Base-by-base conservation (phyloP, 129 eudicot species). In the Tagetes patula region DNA sequence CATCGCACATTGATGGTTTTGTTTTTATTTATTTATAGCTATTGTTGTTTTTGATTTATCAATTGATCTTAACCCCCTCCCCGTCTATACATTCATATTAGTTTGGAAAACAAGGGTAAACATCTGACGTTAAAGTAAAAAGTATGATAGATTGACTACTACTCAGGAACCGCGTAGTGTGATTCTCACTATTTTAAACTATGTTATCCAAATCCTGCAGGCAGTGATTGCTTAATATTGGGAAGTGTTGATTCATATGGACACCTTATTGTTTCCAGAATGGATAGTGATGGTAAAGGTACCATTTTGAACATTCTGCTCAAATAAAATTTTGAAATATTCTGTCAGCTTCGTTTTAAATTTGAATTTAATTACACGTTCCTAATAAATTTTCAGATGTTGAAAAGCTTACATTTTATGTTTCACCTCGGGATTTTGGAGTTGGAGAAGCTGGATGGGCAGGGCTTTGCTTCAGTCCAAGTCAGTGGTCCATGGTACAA, bases 401-500 rank as follows among this genome's bases (percentile, higher is more conserved):
- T 79, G 90, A 83, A 65, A 79, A 84, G 71, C 75, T 87, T 68
- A 91, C 86, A 12, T 88, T 75, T 86, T 84, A 89, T n/a, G 92
- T 80, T 46, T 84, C 92, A 61, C 96, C 96, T 65, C 88, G 72
- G 54, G 97, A 91, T 80, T 70, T 76, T 64, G 97, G 95, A 41
- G 83, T 86, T 77, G 96, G 97, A 80, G 97, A 91, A 82, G 85
- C 96, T 66, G 83, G 97, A 40, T 91, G 97, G 97, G 85, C 96
- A 4, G 97, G 97, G 67, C 88, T 91, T 79, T 85, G 84, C 81
- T 91, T 91, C 72, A 88, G 86, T 79, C 97, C 96, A 78, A 74
- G 34, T 65, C 97, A 91, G 66, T 84, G 94, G 87, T 88, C 92
- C 46, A 91, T 85, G 87, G 97, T 91, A 86, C 66, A 39, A 56